Evolutionary conservation across 495 filamentous ascomycete genomes (phyloP).

Genomic region (Aspergillus conjunctus): DNA sequence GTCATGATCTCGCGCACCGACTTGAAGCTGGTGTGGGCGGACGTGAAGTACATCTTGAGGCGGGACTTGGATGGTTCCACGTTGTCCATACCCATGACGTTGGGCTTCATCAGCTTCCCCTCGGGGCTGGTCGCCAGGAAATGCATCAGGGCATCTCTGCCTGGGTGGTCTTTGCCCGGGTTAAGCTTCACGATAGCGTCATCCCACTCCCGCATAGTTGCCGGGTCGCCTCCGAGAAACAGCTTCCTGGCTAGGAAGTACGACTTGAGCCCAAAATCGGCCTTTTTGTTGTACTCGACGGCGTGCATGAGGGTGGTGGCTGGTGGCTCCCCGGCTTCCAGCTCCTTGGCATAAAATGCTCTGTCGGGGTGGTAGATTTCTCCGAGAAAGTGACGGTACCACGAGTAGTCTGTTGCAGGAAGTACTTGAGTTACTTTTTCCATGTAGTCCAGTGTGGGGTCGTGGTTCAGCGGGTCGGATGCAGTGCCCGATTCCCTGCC

Average conservation of each 20-base stretch:
- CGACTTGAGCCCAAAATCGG: too few species aligned
- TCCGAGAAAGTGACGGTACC: slow-evolving; percentile 29
- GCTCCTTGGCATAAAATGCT: background rate
- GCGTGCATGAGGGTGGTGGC: too few species aligned
- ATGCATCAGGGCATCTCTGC: background rate
- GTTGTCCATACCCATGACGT: slow-evolving; percentile 39
- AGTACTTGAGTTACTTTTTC: slow-evolving; percentile 12
- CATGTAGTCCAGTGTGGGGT: slow-evolving; percentile 18
- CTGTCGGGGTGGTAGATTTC: slow-evolving; percentile 1
- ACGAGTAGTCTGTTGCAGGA: slow-evolving; percentile 16
- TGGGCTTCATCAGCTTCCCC: slow-evolving; percentile 14
- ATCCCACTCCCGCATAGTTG: background rate
- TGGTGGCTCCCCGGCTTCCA: too few species aligned
- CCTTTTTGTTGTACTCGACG: too few species aligned
- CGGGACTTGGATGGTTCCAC: slow-evolving; percentile 29
- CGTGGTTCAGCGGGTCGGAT: slow-evolving; percentile 32
- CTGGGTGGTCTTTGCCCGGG: slow-evolving; percentile 1
- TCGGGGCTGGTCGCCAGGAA: slow-evolving; percentile 14
- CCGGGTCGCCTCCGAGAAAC: too few species aligned
- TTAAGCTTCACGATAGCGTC: background rate
- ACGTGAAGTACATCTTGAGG: slow-evolving; percentile 41
- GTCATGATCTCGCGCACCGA: slow-evolving; percentile 34
- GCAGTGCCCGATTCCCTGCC: slow-evolving; percentile 19
- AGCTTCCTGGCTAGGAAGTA: too few species aligned
- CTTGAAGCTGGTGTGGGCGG: slow-evolving; percentile 28